Conservation (phyloP, 2,329 filamentous ascomycete species). For the Pseudocercospora pini-densiflorae region DNA sequence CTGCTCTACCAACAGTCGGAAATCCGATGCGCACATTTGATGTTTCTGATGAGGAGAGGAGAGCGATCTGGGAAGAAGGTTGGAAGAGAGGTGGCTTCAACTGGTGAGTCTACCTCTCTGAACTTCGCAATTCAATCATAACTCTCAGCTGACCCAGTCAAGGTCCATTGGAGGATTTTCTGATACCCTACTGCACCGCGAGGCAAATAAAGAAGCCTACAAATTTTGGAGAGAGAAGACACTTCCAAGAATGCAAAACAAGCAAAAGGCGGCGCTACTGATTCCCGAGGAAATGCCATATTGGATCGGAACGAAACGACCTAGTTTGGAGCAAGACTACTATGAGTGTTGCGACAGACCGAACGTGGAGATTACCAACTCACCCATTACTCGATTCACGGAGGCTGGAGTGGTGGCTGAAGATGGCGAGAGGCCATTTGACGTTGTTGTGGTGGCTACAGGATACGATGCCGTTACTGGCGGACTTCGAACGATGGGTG, state of each 20-base stretch:
- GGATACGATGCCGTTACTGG: slow-evolving; percentile 48
- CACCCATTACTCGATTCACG: slow-evolving; percentile 47
- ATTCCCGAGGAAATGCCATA: slow-evolving; percentile 48
- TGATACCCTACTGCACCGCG: slow-evolving; percentile 43
- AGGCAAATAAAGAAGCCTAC: slow-evolving; percentile 47
- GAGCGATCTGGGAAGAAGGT: too few species aligned
- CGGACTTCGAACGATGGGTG: slow-evolving; percentile 32
- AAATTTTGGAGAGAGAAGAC: slow-evolving; percentile 45
- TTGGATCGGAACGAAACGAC: slow-evolving; percentile 51
- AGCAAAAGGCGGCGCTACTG: slow-evolving; percentile 49
- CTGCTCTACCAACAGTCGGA: too few species aligned
- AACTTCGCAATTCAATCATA: neutral
- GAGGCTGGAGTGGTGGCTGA: slow-evolving; percentile 48
- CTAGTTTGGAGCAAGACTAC: slow-evolving; percentile 51
- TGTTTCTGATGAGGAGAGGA: too few species aligned
- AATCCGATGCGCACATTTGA: too few species aligned
- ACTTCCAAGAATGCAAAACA: slow-evolving; percentile 54
- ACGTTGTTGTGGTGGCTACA: slow-evolving; percentile 48
- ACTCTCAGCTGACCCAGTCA: slow-evolving; percentile 32
- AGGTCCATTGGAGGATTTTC: slow-evolving; percentile 8
- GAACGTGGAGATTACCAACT: slow-evolving; percentile 48
- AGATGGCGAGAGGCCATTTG: slow-evolving; percentile 43
- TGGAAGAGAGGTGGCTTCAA: too few species aligned
- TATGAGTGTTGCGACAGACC: slow-evolving; percentile 49
- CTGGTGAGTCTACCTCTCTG: too few species aligned